A percentile compares a stretch with the other conserved stretches of the same genome.
phyloP scores from a whole-genome alignment of 2,329 filamentous ascomycete genomes.

The Claviceps maximensis region DNA sequence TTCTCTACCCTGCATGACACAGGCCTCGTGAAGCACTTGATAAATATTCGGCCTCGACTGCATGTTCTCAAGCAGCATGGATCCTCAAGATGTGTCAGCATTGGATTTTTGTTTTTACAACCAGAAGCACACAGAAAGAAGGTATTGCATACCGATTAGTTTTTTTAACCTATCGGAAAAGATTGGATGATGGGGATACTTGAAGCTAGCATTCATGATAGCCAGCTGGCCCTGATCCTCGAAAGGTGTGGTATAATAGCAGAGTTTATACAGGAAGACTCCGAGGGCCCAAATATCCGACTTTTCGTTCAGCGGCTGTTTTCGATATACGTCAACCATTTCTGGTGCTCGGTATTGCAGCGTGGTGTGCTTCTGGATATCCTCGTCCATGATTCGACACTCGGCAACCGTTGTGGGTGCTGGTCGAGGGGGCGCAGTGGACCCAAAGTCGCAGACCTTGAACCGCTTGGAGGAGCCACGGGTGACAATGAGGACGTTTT shows the following conservation, averaged over 20 bases:
- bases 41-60: slow-evolving; percentile 79
- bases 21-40: slow-evolving; percentile 76
- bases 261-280: slow-evolving; percentile 91
- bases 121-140: neutral
- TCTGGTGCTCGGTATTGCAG: slow-evolving; percentile 95
- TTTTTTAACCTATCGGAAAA: slow-evolving; percentile 87
- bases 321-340: slow-evolving; percentile 97
- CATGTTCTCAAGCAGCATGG: slow-evolving; percentile 80
- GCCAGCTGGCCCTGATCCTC: slow-evolving; percentile 96
- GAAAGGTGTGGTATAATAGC: slow-evolving; percentile 98
- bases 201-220: slow-evolving; percentile 90
- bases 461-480: slow-evolving; percentile 58
- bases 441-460: slow-evolving; percentile 98
- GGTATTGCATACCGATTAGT: slow-evolving; percentile 56
- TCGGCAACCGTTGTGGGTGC: slow-evolving; percentile 79
- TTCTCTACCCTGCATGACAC: slow-evolving; percentile 75
- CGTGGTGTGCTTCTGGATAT: slow-evolving; percentile 93
- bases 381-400: slow-evolving; percentile 86
- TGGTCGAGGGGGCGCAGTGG: slow-evolving; percentile 68
- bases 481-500: slow-evolving; percentile 84
- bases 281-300: slow-evolving; percentile 97
- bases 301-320: slow-evolving; percentile 95
- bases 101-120: neutral
- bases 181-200: slow-evolving; percentile 72
- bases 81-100: slow-evolving; percentile 37